Conservation (phyloP, 108 stramenopile genomes). For the Skeletonema potamos region DNA sequence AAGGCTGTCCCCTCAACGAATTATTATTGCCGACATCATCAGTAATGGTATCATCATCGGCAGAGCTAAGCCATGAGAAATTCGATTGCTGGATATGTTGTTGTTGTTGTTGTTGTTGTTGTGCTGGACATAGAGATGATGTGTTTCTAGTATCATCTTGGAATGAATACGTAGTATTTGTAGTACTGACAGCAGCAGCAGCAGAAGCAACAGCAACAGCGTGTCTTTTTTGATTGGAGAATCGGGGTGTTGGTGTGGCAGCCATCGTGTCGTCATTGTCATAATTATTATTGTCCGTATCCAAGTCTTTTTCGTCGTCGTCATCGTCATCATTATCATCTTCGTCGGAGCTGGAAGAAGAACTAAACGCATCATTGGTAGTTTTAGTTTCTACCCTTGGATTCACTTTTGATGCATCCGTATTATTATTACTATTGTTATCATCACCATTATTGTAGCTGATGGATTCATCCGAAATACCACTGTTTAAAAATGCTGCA, state of each 20-base stretch:
- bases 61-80: background rate
- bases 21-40: background rate
- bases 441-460: no score
- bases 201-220: no score
- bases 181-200: no score
- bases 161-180: background rate
- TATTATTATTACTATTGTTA: background rate
- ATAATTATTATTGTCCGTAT: no score
- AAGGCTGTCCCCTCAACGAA: background rate
- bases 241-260: background rate
- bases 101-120: background rate
- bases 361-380: background rate
- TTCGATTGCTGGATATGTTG: no score
- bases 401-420: no score
- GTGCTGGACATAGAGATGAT: background rate
- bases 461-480: background rate
- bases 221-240: background rate
- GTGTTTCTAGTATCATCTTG: background rate
- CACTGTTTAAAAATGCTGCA: background rate
- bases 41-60: background rate
- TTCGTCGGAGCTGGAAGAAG: background rate
- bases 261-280: background rate
- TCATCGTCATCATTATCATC: background rate
- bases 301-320: no score
- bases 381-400: background rate